phyloP scores from a whole-genome alignment of 805 yeast species.

The Yarrowia sp. region DNA sequence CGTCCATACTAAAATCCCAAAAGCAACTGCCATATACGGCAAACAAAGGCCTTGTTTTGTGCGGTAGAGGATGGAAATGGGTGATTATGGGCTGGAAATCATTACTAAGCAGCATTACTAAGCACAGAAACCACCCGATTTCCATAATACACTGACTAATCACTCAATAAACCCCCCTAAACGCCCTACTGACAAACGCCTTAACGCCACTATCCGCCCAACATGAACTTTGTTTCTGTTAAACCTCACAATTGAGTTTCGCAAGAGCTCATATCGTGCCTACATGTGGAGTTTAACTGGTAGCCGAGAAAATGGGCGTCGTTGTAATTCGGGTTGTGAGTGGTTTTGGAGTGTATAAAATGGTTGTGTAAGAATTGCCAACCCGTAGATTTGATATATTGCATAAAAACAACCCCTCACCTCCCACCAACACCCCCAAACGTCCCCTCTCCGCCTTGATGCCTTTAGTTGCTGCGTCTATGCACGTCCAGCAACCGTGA shows the following conservation, averaged over 20 bases:
- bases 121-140: no score
- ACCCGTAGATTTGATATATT: neutral
- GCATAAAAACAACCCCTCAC: neutral
- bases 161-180: no score
- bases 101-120: no score
- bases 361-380: no score
- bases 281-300: neutral
- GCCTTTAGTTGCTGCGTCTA: slow-evolving; percentile 6
- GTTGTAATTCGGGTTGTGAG: no score
- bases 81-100: no score
- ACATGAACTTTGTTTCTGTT: neutral
- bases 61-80: neutral
- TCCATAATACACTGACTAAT: no score
- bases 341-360: no score
- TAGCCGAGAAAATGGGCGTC: no score
- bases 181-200: neutral
- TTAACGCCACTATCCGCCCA: slow-evolving; percentile 5
- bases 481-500: slow-evolving; percentile 7
- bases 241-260: neutral
- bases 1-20: neutral
- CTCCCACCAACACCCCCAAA: neutral
- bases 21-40: neutral
- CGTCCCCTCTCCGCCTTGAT: neutral
- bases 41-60: neutral
- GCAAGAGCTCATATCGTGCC: slow-evolving; percentile 2